Conservation (phyloP, 768 basidiomycete genomes). For the Lactarius tabidus region DNA sequence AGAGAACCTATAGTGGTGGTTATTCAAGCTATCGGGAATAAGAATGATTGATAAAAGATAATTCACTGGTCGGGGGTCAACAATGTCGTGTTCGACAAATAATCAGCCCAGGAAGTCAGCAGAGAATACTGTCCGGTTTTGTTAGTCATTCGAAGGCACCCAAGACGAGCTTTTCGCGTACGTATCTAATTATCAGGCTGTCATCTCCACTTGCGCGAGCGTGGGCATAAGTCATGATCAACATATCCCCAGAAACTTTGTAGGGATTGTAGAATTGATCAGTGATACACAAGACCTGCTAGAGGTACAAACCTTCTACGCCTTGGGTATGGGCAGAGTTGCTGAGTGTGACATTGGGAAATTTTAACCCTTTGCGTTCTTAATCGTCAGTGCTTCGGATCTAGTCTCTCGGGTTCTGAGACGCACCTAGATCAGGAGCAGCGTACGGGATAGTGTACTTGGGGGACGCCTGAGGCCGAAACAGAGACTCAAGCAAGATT, state of each 20-base stretch:
- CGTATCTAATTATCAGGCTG: slow-evolving; percentile 27
- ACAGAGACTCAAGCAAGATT: slow-evolving; percentile 26
- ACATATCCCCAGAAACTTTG: slow-evolving; percentile 33
- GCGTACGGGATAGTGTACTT: slow-evolving; percentile 23
- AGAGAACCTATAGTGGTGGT: slow-evolving; percentile 9
- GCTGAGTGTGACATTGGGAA: slow-evolving; percentile 2
- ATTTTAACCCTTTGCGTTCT: background rate
- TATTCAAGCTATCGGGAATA: background rate
- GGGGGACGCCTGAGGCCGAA: slow-evolving; percentile 21
- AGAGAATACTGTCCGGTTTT: slow-evolving; percentile 26
- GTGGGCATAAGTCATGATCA: slow-evolving; percentile 34
- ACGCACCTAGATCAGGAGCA: slow-evolving; percentile 26
- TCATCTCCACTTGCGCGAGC: slow-evolving; percentile 29
- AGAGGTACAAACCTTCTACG: slow-evolving; percentile 11
- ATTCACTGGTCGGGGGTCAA: slow-evolving; percentile 49
- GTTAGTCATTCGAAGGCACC: background rate
- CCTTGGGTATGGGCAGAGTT: background rate
- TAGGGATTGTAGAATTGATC: background rate
- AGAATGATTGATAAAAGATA: slow-evolving; percentile 46
- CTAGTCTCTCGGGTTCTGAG: too few species aligned
- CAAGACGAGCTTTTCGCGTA: background rate
- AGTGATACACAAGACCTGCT: background rate
- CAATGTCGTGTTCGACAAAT: slow-evolving; percentile 36
- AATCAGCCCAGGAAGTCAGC: slow-evolving; percentile 11
- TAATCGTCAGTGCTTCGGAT: background rate